Percentiles rank a stretch among this genome's conserved stretches.
Evolutionary conservation across 371 early-diverging fungal genomes (phyloP).

Genomic region (Dichotomocladium elegans): DNA sequence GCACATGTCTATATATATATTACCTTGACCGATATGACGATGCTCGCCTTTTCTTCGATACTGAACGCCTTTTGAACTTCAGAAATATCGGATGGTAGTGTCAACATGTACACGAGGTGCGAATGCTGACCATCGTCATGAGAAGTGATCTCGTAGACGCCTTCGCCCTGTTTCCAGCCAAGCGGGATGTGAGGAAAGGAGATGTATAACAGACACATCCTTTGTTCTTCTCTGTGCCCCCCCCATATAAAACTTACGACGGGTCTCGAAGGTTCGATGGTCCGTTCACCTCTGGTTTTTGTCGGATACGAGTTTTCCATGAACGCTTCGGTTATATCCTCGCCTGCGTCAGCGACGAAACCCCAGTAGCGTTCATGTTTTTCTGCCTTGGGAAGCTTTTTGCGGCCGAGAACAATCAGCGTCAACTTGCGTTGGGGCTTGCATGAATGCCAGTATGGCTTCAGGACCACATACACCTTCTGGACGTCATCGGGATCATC

Average conservation of each 20-base stretch:
- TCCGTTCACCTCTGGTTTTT: conserved; percentile 37
- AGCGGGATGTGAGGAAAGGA: no score
- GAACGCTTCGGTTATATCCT: conserved; percentile 18
- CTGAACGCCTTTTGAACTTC: conserved; percentile 46
- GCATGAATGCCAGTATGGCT: conserved; percentile 26
- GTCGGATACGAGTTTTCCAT: conserved; percentile 33
- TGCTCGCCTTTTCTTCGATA: conserved; percentile 40
- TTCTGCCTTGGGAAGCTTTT: conserved; percentile 16
- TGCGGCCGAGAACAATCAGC: conserved; percentile 30
- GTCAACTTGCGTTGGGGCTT: conserved; percentile 17
- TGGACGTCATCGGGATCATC: conserved; percentile 29
- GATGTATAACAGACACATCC: no score
- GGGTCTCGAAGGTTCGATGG: conserved; percentile 25
- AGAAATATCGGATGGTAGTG: conserved; percentile 29
- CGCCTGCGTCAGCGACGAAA: conserved; percentile 28
- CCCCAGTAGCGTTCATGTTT: conserved; percentile 33
- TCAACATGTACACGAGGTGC: conserved; percentile 35
- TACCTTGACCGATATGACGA: conserved; percentile 47
- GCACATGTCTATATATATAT: neutral
- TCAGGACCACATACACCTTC: conserved; percentile 32
- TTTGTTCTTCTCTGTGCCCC: neutral
- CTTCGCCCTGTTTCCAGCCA: conserved; percentile 25
- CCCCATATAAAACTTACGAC: conserved; percentile 21
- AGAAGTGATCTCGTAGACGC: conserved; percentile 24
- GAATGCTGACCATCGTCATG: conserved; percentile 28